These are phyloP conservation scores for Coemansia asiatica DNA, from an alignment of 192 early-diverging fungal genomes.

Conservation along the genomic window DNA sequence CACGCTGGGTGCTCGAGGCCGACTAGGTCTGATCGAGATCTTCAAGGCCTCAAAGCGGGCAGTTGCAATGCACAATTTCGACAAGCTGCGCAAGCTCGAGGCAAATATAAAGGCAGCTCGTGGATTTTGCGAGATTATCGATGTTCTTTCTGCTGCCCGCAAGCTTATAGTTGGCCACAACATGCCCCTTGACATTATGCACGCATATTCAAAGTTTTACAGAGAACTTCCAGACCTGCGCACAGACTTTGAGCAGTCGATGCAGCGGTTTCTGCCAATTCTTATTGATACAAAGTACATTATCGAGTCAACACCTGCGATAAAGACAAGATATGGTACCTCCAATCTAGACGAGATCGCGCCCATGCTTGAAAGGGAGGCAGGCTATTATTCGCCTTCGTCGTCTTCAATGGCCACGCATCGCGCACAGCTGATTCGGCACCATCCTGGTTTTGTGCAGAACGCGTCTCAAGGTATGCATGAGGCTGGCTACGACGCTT, in stretches of 20 bases:
- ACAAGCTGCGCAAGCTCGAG: constrained; percentile 32
- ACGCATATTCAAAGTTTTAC: constrained; percentile 76
- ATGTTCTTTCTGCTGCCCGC: constrained; percentile 65
- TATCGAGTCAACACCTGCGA: constrained; percentile 45
- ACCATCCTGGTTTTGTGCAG: constrained; percentile 56
- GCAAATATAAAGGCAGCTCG: constrained; percentile 56
- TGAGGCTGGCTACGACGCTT: constrained; percentile 93
- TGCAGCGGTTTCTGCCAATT: constrained; percentile 59
- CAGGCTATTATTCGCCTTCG: background rate
- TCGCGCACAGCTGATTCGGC: constrained; percentile 26
- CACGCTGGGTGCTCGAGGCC: constrained; percentile 43
- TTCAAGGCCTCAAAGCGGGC: constrained; percentile 43
- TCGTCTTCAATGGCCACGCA: background rate
- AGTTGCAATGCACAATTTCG: constrained; percentile 19
- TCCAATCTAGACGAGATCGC: constrained; percentile 49
- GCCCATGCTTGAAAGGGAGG: constrained; percentile 30
- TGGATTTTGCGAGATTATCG: constrained; percentile 78
- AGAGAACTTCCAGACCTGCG: constrained; percentile 64
- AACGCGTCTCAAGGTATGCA: constrained; percentile 63
- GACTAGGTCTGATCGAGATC: constrained; percentile 40
- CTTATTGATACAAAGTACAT: constrained; percentile 55
- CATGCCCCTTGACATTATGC: constrained; percentile 83
- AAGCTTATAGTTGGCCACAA: constrained; percentile 90
- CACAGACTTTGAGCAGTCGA: constrained; percentile 64
- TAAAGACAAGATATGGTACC: constrained; percentile 32